Conservation (phyloP, 2,329 filamentous ascomycete genomes). For the Cladophialophora bantiana region DNA sequence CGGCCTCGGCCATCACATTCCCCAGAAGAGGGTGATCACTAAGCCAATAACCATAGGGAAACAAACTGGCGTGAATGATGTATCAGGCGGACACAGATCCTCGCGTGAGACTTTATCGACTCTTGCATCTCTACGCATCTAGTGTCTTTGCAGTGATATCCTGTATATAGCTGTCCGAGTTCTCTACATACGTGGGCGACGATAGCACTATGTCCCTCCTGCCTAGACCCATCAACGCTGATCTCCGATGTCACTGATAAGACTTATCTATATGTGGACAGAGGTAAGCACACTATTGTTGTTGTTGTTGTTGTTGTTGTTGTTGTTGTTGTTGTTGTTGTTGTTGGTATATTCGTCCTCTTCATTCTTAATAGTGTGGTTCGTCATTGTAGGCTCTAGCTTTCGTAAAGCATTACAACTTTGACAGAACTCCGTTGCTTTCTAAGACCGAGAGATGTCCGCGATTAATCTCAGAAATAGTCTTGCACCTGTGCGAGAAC, state of each 20-base stretch:
- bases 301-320: too few relatives aligned
- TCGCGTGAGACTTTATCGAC: too few relatives aligned
- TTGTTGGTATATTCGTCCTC: neutral
- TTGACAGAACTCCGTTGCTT: slow-evolving; percentile 43
- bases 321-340: too few relatives aligned
- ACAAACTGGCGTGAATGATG: neutral
- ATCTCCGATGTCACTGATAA: neutral
- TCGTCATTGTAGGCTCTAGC: neutral
- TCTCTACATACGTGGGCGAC: too few relatives aligned
- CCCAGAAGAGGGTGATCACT: neutral
- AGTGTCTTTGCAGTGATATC: neutral
- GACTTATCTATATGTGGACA: neutral
- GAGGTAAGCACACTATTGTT: too few relatives aligned
- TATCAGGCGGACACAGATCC: neutral
- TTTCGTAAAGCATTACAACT: slow-evolving; percentile 36
- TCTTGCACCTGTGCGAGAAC: slow-evolving; percentile 33
- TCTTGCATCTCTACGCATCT: too few relatives aligned
- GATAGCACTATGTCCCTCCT: neutral
- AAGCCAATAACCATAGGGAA: neutral
- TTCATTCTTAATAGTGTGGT: neutral
- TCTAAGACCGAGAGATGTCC: slow-evolving; percentile 44
- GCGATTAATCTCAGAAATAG: slow-evolving; percentile 43
- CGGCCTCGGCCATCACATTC: neutral
- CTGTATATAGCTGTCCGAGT: neutral
- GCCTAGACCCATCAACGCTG: neutral